Evolutionary conservation across 768 basidiomycete species (phyloP).

Genomic region (Lentinula edodes): DNA sequence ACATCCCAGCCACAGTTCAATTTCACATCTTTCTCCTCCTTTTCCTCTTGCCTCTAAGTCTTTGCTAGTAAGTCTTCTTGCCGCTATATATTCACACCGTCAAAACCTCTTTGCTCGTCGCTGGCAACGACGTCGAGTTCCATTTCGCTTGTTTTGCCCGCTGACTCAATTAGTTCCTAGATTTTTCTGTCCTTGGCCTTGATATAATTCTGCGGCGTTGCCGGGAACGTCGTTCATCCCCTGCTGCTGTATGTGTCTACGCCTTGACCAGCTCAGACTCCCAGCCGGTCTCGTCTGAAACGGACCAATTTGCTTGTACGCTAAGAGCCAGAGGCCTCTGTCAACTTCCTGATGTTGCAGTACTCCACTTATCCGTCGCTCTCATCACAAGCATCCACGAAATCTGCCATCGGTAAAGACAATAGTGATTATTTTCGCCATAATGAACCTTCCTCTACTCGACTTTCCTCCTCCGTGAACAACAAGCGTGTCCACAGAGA

Average conservation of each 20-base stretch:
- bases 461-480: slow-evolving; percentile 16
- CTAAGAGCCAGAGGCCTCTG: slow-evolving; percentile 18
- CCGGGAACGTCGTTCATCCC: slow-evolving; percentile 20
- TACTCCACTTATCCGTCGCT: slow-evolving; percentile 38
- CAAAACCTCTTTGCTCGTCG: slow-evolving; percentile 7
- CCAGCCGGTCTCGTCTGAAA: slow-evolving; percentile 58
- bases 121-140: background rate
- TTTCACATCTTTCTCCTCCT: slow-evolving; percentile 17
- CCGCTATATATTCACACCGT: slow-evolving; percentile 16
- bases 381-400: slow-evolving; percentile 23
- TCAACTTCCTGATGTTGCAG: slow-evolving; percentile 48
- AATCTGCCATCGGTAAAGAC: slow-evolving; percentile 21
- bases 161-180: slow-evolving; percentile 18
- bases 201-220: slow-evolving; percentile 17
- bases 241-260: slow-evolving; percentile 35
- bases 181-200: slow-evolving; percentile 18
- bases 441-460: slow-evolving; percentile 31
- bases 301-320: slow-evolving; percentile 20
- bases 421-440: slow-evolving; percentile 30
- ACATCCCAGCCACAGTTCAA: slow-evolving; percentile 13
- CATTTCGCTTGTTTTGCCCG: background rate
- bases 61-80: slow-evolving; percentile 8
- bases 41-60: slow-evolving; percentile 20
- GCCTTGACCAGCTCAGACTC: slow-evolving; percentile 40
- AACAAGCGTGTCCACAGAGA: slow-evolving; percentile 37